phyloP scores from a whole-genome alignment of 208 protist genomes.

The Balamuthia mandrillaris region DNA sequence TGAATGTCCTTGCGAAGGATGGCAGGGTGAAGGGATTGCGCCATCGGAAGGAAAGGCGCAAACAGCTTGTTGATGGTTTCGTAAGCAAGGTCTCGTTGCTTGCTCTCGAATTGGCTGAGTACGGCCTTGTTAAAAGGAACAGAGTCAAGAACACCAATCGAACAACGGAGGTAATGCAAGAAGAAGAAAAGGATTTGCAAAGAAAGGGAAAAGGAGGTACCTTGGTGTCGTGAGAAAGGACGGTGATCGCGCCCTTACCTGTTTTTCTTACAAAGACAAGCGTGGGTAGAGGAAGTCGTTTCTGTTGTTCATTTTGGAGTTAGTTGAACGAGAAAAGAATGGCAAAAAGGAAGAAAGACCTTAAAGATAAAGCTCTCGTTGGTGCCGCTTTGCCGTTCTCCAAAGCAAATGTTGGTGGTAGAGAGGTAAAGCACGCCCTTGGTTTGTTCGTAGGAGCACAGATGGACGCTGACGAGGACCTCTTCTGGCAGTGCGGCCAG shows the following conservation, averaged over 20 bases:
- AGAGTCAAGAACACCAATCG: background rate
- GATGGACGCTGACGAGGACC: too few species aligned
- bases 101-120: too few species aligned
- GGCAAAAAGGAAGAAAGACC: background rate
- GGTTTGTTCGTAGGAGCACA: background rate
- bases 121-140: background rate
- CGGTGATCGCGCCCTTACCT: background rate
- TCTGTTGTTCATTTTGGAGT: background rate
- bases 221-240: background rate
- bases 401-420: background rate
- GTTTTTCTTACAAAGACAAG: background rate
- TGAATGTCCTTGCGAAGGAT: background rate
- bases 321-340: background rate
- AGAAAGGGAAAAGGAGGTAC: background rate
- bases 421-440: background rate
- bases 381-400: background rate
- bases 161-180: background rate
- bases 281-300: background rate
- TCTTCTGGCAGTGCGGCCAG: too few species aligned
- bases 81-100: background rate
- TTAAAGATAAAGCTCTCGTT: background rate
- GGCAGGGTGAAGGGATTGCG: background rate
- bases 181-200: background rate
- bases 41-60: background rate
- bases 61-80: background rate